Percentiles rank a stretch among this genome's conserved stretches.
Conservation (phyloP, 2,329 filamentous ascomycete genomes). For the Sporothrix protearum region DNA sequence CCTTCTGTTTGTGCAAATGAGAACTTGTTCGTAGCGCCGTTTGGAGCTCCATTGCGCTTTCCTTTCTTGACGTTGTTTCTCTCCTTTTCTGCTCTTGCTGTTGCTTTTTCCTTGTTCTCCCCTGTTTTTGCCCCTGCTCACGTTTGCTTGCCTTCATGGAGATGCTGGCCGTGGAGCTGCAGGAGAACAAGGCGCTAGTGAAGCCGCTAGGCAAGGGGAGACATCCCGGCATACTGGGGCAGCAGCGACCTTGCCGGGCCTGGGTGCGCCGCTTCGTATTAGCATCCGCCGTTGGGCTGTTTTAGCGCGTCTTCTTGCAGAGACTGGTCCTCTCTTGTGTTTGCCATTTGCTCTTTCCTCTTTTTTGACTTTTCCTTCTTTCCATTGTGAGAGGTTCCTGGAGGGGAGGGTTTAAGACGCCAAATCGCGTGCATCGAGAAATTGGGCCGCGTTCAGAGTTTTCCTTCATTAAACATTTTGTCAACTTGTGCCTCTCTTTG, state of each 20-base stretch:
- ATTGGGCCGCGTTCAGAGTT: not conserved
- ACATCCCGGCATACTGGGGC: slow-evolving; percentile 11
- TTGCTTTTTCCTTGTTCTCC: not conserved
- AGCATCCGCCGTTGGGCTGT: slow-evolving; percentile 13
- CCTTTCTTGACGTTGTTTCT: not conserved
- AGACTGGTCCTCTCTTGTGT: not conserved
- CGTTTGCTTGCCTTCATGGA: not conserved
- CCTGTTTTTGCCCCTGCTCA: not conserved
- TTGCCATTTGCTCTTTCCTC: not conserved
- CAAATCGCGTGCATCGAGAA: not conserved
- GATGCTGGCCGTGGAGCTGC: not conserved
- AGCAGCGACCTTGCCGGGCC: slow-evolving; percentile 15
- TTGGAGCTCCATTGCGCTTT: not conserved
- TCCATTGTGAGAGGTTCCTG: not conserved
- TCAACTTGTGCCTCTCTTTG: not conserved
- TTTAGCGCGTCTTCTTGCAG: slow-evolving; percentile 17
- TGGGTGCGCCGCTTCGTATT: slow-evolving; percentile 10
- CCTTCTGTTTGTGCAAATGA: not conserved
- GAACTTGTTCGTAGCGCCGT: not conserved
- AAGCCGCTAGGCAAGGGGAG: slow-evolving; percentile 10
- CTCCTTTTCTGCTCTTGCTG: not conserved
- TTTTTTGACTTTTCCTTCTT: not conserved
- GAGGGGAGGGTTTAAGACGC: not conserved
- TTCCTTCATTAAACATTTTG: not conserved
- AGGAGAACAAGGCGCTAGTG: slow-evolving; percentile 5